Evolutionary conservation across 768 basidiomycete genomes (phyloP), one percentile per base, ranked within the genome.

Genomic region (Kwoniella europaea): DNA sequence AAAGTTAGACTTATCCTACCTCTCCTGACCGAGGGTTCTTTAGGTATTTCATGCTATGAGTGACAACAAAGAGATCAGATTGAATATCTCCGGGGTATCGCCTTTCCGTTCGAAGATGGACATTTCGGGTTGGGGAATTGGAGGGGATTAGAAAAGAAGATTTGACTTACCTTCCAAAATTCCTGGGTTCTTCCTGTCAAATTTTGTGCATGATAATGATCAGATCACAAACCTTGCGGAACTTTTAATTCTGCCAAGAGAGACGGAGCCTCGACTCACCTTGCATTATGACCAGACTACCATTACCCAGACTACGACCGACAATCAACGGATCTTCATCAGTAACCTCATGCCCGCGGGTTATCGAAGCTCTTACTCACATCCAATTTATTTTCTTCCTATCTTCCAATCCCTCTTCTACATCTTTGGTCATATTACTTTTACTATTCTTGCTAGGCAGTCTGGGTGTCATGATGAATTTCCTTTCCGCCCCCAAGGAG

Each of bases 281-380:
- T 68, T 85, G 84, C 86, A 86, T 86, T 41, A 86, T 78, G 10
- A 86, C 71, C 42, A 86, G 71, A 60, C 85, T 85, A 9, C 86
- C 86, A 54, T 83, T 83, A 12, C 60, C 79, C 16, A 86, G 79
- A 20, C 79, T 80, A 55, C 29, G 16, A n/a, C 10, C 46, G 68
- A 42, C 12, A 59, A 35, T n/a, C 54, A 50, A n/a, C n/a, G 20
- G 41, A 18, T 61, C 35, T 9, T 35, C 35, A 9, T 35, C 5
- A 35, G 35, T 35, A 6, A 35, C 4, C 6, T 35, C 35, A 35
- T 35, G 35, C 35, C 35, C 35, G 29, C 29, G 27, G 27, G n/a
- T n/a, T n/a, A n/a, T n/a, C n/a, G n/a, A n/a, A n/a, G n/a, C n/a
- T n/a, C n/a, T n/a, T n/a, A n/a, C 29, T 29, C 65, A 80, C 52